Evolutionary conservation across 352 stramenopile genomes (phyloP), one percentile per base, ranked within the genome.

Genomic region (Phytopythium litorale): DNA sequence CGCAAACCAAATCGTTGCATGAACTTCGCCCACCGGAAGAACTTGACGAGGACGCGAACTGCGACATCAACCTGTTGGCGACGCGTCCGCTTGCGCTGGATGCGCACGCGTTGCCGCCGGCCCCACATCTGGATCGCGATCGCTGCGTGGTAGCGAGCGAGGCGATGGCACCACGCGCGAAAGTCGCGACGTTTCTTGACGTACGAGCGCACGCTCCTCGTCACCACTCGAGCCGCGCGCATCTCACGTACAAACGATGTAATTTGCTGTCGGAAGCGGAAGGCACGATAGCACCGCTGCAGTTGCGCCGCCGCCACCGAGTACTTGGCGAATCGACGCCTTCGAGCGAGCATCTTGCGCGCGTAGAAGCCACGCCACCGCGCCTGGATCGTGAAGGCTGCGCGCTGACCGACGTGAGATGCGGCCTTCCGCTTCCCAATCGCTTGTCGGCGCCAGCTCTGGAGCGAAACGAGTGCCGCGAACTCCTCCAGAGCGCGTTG

Each of bases 81-180:
- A 21, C 33, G 52, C 32, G 4, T 32, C 4, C 52, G 52, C 8
- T 60, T 45, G 4, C 32, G 21, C 8, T 60, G 65, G 23, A 88
- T 76, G 18, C 67, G 62, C 9, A 32, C n/a, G 15, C 52, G 52
- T 13, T 57, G 52, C 18, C 52, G 30, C 19, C 52, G 32, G 5
- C 52, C 19, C 52, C 52, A 57, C 13, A 81, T 11, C 53, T 91
- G 82, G 60, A 91, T 78, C 19, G 72, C 48, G 21, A 80, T 76
- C 9, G 76, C 72, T 0, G 78, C 75, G 46, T 89, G 81, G 62
- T 89, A 89, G 1, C 68, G 65, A n/a, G 70, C 74, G 32, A 89
- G 62, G 1, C 72, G 68, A 45, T 74, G 58, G 7, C 59, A 62
- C 78, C 78, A 89, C 51, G 69, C 70, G 6, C 67, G 43, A 40